phyloP scores from a whole-genome alignment of 805 yeast species.

The Candida nemodendra region DNA sequence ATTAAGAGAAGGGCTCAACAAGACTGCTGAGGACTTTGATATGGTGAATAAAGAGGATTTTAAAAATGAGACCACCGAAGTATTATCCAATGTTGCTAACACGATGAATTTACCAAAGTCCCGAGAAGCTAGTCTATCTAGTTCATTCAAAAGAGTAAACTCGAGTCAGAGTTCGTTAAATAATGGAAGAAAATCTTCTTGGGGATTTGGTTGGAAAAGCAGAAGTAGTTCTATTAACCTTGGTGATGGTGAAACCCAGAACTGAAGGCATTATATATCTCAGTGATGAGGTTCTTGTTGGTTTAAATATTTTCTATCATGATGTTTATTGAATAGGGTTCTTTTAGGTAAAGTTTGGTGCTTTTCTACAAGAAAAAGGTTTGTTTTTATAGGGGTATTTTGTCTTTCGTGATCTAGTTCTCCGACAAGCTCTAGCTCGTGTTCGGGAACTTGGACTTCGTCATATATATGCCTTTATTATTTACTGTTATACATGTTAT shows the following conservation, averaged over 20 bases:
- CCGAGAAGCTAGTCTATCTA: conserved; percentile 11
- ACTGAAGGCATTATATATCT: too few relatives aligned
- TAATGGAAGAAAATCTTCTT: conserved; percentile 19
- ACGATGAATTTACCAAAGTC: conserved; percentile 13
- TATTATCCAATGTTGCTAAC: conserved; percentile 2
- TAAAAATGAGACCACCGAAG: conserved; percentile 9
- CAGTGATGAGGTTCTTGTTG: too few relatives aligned
- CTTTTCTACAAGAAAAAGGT: too few relatives aligned
- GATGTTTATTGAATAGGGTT: too few relatives aligned
- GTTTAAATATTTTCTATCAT: conserved; percentile 3
- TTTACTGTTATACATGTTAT: too few relatives aligned
- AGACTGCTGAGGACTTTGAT: conserved; percentile 41
- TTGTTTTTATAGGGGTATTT: too few relatives aligned
- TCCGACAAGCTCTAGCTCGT: too few relatives aligned
- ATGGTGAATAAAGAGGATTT: conserved; percentile 39
- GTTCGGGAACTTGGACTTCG: too few relatives aligned
- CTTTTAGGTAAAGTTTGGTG: too few relatives aligned
- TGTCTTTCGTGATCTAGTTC: too few relatives aligned
- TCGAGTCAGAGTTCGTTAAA: conserved; percentile 6
- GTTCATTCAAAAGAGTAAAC: conserved; percentile 10
- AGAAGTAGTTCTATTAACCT: conserved; percentile 16
- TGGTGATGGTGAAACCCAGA: conserved; percentile 5
- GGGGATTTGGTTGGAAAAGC: conserved; percentile 28
- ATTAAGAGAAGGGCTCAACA: conserved; percentile 6
- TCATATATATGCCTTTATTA: too few relatives aligned